A percentile compares a stretch with the other conserved stretches of the same genome.
Conservation (phyloP, 345 rosid species). For the Corymbia maculata region DNA sequence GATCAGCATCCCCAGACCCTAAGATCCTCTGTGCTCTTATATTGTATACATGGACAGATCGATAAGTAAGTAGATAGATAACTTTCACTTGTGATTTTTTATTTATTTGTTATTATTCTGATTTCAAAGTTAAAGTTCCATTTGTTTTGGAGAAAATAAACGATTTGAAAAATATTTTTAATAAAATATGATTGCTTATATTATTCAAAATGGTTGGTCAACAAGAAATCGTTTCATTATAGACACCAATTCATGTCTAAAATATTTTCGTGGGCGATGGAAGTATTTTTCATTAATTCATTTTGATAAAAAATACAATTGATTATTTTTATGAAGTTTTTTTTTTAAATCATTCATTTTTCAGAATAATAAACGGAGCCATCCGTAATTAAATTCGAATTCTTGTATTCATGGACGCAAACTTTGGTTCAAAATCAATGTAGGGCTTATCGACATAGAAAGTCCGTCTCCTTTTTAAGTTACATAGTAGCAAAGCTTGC, state of each 20-base stretch:
- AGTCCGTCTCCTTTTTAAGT: not conserved
- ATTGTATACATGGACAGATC: not conserved
- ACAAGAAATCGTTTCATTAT: not conserved
- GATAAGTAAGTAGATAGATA: not conserved
- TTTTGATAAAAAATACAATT: not conserved
- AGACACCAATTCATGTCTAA: not conserved
- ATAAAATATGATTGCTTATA: not conserved
- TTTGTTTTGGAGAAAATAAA: not conserved
- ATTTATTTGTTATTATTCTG: not conserved
- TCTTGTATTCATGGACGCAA: not conserved
- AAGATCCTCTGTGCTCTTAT: not conserved
- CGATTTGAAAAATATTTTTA: not conserved
- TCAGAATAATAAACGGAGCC: not conserved
- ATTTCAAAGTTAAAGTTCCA: not conserved
- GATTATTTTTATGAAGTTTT: no score
- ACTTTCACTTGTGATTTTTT: not conserved
- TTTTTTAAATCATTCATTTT: not conserved
- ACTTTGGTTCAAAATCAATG: not conserved
- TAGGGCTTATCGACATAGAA: not conserved
- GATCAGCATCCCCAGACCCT: not conserved
- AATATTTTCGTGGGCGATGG: not conserved
- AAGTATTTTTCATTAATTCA: not conserved
- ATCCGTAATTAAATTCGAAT: not conserved
- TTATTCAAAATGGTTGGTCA: not conserved
- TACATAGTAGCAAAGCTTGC: not conserved